Conservation (phyloP, 768 basidiomycete species). For the Russula sp. region DNA sequence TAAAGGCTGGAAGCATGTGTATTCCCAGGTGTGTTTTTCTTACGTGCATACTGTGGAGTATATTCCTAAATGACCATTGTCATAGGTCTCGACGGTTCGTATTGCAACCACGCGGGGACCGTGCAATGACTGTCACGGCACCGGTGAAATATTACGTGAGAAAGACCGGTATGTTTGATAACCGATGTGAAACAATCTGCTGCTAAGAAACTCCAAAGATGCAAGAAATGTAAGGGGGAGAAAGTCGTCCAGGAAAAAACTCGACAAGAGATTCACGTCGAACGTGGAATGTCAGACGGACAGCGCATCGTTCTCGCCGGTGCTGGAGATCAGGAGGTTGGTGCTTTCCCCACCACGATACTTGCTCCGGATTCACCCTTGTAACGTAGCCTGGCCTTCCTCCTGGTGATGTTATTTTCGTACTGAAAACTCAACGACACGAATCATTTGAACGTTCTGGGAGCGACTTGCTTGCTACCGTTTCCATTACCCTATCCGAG, state of each 20-base stretch:
- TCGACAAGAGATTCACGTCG: slow-evolving; percentile 80
- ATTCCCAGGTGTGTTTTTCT: slow-evolving; percentile 48
- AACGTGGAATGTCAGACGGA: slow-evolving; percentile 80
- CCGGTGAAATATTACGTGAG: slow-evolving; percentile 70
- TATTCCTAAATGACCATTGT: slow-evolving; percentile 6
- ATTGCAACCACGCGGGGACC: slow-evolving; percentile 51
- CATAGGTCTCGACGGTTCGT: slow-evolving; percentile 45
- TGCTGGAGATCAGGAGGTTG: slow-evolving; percentile 86
- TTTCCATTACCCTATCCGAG: slow-evolving; percentile 89
- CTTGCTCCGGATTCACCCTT: background rate
- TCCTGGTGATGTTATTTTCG: slow-evolving; percentile 89
- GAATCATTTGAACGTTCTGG: slow-evolving; percentile 80
- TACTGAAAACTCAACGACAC: slow-evolving; percentile 65
- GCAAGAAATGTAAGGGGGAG: slow-evolving; percentile 93
- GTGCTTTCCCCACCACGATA: slow-evolving; percentile 5
- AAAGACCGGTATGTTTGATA: slow-evolving; percentile 64
- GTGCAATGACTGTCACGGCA: slow-evolving; percentile 70
- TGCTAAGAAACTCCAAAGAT: slow-evolving; percentile 47
- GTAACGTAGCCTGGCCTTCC: slow-evolving; percentile 69
- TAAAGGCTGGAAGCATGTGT: slow-evolving; percentile 68
- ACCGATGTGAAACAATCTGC: background rate
- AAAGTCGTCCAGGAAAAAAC: slow-evolving; percentile 85
- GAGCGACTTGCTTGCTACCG: slow-evolving; percentile 72
- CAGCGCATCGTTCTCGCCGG: slow-evolving; percentile 87
- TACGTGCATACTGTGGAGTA: background rate